These are phyloP conservation scores for Didymella keratinophila DNA, from an alignment of 2,329 filamentous ascomycete genomes.

Conservation along the genomic window DNA sequence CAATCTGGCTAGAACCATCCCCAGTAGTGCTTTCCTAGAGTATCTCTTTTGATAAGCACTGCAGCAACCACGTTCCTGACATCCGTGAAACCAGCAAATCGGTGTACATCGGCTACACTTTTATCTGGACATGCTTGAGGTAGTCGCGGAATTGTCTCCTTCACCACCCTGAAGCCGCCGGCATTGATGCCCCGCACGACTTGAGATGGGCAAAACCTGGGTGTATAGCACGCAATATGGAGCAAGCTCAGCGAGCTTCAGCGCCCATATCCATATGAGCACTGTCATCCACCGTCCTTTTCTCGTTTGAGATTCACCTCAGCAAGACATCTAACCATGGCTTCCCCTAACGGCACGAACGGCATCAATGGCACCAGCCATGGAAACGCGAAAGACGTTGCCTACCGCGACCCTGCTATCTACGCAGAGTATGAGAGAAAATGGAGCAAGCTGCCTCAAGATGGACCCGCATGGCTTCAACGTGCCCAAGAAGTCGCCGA, in stretches of 20 bases:
- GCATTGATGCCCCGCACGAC: not conserved
- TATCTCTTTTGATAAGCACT: not conserved
- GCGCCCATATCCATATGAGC: not conserved
- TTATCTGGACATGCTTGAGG: not conserved
- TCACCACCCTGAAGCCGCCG: not conserved
- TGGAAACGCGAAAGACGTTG: slow-evolving; percentile 25
- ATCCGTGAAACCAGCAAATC: slow-evolving; percentile 12
- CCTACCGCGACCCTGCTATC: slow-evolving; percentile 47
- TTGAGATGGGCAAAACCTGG: slow-evolving; percentile 8
- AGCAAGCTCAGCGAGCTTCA: slow-evolving; percentile 3
- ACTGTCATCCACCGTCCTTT: not conserved
- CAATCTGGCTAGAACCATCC: not conserved
- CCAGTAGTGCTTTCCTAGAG: not conserved
- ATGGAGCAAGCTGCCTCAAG: slow-evolving; percentile 51
- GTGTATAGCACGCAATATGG: slow-evolving; percentile 20
- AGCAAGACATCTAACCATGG: slow-evolving; percentile 7
- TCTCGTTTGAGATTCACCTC: not conserved
- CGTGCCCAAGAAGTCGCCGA: slow-evolving; percentile 60
- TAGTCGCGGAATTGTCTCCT: slow-evolving; percentile 1
- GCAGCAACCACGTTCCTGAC: slow-evolving; percentile 1
- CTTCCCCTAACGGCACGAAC: slow-evolving; percentile 24
- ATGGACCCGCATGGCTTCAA: slow-evolving; percentile 56
- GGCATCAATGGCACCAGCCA: slow-evolving; percentile 4
- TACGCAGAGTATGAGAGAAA: slow-evolving; percentile 53
- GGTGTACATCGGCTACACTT: slow-evolving; percentile 4